These are phyloP conservation scores for Leccinum obscurum DNA, from an alignment of 768 basidiomycete genomes.

Conservation along the genomic window DNA sequence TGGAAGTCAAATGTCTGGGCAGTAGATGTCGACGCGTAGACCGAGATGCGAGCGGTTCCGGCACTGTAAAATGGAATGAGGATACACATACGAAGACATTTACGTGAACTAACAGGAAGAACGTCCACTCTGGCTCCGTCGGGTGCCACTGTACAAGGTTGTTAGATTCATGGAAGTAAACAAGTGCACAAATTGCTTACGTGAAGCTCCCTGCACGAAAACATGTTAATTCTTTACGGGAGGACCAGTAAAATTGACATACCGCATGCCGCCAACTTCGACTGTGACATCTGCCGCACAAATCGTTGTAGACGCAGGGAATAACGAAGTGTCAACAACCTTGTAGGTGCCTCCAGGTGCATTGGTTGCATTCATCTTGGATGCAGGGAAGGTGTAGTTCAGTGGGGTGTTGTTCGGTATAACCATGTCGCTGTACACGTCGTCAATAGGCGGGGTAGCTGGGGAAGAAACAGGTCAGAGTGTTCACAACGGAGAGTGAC, in stretches of 20 bases:
- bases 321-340: slow-evolving; percentile 56
- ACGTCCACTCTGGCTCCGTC: slow-evolving; percentile 50
- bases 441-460: slow-evolving; percentile 45
- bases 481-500: neutral
- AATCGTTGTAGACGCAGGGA: slow-evolving; percentile 53
- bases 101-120: slow-evolving; percentile 33
- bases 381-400: slow-evolving; percentile 57
- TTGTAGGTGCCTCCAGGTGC: slow-evolving; percentile 59
- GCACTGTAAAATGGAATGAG: slow-evolving; percentile 25
- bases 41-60: slow-evolving; percentile 43
- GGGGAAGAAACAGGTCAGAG: neutral
- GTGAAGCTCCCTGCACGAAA: slow-evolving; percentile 42
- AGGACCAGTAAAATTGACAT: slow-evolving; percentile 8
- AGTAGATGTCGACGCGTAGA: slow-evolving; percentile 40
- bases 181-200: slow-evolving; percentile 28
- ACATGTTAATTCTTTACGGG: neutral
- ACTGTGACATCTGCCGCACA: slow-evolving; percentile 58
- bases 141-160: slow-evolving; percentile 46
- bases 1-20: slow-evolving; percentile 50
- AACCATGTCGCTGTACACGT: slow-evolving; percentile 43
- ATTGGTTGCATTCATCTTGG: slow-evolving; percentile 42
- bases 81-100: neutral
- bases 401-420: slow-evolving; percentile 49
- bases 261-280: slow-evolving; percentile 63
- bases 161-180: neutral